A percentile compares a stretch with the other conserved stretches of the same genome.
Evolutionary conservation across 2,329 filamentous ascomycete species (phyloP).

Genomic region (Neocucurbitaria cava): DNA sequence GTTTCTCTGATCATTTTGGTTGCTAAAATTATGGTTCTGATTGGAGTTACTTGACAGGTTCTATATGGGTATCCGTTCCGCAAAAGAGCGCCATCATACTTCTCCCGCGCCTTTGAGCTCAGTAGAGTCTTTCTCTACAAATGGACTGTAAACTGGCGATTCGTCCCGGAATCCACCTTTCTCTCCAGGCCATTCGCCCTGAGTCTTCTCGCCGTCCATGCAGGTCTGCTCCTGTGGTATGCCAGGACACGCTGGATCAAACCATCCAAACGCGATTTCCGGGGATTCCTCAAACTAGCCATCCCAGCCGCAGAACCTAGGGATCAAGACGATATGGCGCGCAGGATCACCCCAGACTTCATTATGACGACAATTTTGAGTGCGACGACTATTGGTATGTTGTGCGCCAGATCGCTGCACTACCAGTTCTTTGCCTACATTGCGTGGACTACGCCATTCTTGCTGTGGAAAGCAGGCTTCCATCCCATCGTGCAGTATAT

Average conservation of each 20-base stretch:
- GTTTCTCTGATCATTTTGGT: too few relatives aligned
- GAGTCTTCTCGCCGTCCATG: slow-evolving; percentile 70
- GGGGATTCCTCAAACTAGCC: slow-evolving; percentile 61
- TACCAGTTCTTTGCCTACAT: slow-evolving; percentile 96
- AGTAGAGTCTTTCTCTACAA: slow-evolving; percentile 91
- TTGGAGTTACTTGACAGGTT: slow-evolving; percentile 53
- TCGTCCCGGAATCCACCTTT: slow-evolving; percentile 84
- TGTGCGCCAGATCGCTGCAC: slow-evolving; percentile 87
- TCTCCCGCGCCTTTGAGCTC: slow-evolving; percentile 86
- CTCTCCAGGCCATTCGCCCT: slow-evolving; percentile 74
- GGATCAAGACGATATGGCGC: slow-evolving; percentile 64
- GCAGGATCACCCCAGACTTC: slow-evolving; percentile 72
- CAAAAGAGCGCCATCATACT: slow-evolving; percentile 72
- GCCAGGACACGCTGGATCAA: slow-evolving; percentile 73
- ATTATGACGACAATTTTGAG: slow-evolving; percentile 78
- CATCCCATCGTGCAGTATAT: slow-evolving; percentile 71
- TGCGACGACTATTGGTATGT: slow-evolving; percentile 78
- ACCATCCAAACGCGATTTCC: slow-evolving; percentile 66
- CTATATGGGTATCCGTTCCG: slow-evolving; percentile 71
- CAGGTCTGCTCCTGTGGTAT: slow-evolving; percentile 70
- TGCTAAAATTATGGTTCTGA: slow-evolving; percentile 15
- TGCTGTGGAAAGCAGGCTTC: slow-evolving; percentile 79
- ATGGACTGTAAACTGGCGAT: slow-evolving; percentile 99
- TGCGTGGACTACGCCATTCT: slow-evolving; percentile 85
- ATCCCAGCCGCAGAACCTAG: slow-evolving; percentile 48